A percentile compares a stretch with the other conserved stretches of the same genome.
Evolutionary conservation across 192 early-diverging fungal species (phyloP).

Genomic region (Dissophora globulifera): DNA sequence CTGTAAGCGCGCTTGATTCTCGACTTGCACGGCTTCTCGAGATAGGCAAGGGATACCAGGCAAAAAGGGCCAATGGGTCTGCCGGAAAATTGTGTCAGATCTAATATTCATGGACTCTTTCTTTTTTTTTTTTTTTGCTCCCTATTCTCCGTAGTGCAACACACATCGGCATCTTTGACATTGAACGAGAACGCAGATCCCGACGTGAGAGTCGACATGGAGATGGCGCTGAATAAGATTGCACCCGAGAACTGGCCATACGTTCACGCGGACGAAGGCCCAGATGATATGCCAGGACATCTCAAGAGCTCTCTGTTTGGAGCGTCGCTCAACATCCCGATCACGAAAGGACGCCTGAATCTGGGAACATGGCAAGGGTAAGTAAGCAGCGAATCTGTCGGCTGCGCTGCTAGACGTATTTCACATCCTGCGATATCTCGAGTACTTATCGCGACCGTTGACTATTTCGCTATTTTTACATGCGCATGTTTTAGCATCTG

Average conservation of each 20-base stretch:
- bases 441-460: too few relatives aligned
- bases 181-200: conserved; percentile 90
- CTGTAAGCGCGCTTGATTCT: conserved; percentile 52
- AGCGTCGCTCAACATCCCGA: conserved; percentile 86
- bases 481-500: conserved; percentile 75
- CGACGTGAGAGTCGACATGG: conserved; percentile 83
- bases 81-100: too few relatives aligned
- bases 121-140: not conserved
- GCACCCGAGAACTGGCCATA: conserved; percentile 85
- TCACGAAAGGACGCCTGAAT: conserved; percentile 79
- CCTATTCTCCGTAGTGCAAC: conserved; percentile 69
- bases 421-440: too few relatives aligned
- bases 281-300: conserved; percentile 94
- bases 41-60: too few relatives aligned
- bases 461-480: not conserved
- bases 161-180: conserved; percentile 90
- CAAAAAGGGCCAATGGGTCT: too few relatives aligned
- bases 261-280: conserved; percentile 85
- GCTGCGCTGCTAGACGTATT: not conserved
- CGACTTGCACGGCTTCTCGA: too few relatives aligned
- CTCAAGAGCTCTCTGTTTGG: conserved; percentile 87
- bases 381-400: not conserved
- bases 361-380: conserved; percentile 90
- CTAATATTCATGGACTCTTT: conserved; percentile 2
- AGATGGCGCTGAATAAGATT: conserved; percentile 85